These are phyloP conservation scores for Datisca glomerata DNA, from an alignment of 306 rosid species.

Conservation along the genomic window DNA sequence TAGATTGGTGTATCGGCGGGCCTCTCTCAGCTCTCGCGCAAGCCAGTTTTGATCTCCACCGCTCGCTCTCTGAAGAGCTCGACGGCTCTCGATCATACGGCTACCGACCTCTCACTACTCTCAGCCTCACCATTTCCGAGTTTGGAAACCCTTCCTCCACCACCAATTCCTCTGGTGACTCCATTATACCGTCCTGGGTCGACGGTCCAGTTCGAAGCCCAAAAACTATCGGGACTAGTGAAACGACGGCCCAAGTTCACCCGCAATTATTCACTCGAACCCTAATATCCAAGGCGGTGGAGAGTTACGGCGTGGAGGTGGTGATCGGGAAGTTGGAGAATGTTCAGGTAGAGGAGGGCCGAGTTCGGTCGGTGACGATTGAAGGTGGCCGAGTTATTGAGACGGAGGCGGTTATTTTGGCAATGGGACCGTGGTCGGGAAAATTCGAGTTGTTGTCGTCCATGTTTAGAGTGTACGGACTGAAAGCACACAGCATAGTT, in stretches of 20 bases:
- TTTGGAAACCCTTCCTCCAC: slow-evolving; percentile 12
- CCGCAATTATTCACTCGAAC: slow-evolving; percentile 63
- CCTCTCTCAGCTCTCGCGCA: slow-evolving; percentile 57
- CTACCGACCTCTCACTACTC: slow-evolving; percentile 57
- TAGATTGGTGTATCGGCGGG: slow-evolving; percentile 86
- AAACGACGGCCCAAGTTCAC: slow-evolving; percentile 83
- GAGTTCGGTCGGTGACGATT: slow-evolving; percentile 41
- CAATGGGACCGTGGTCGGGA: slow-evolving; percentile 81
- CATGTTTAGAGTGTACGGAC: slow-evolving; percentile 44
- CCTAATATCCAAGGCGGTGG: slow-evolving; percentile 43
- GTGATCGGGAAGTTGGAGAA: slow-evolving; percentile 61
- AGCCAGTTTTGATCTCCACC: slow-evolving; percentile 78
- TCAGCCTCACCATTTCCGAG: slow-evolving; percentile 52
- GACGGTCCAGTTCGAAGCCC: slow-evolving; percentile 41
- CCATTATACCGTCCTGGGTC: slow-evolving; percentile 48
- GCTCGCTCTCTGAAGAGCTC: slow-evolving; percentile 51
- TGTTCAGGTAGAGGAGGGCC: slow-evolving; percentile 28
- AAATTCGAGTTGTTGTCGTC: slow-evolving; percentile 42
- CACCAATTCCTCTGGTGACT: slow-evolving; percentile 17
- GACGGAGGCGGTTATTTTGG: slow-evolving; percentile 62
- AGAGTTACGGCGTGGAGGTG: slow-evolving; percentile 44
- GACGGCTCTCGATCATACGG: slow-evolving; percentile 71
- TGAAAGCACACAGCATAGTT: slow-evolving; percentile 77
- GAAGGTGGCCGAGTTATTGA: slow-evolving; percentile 48
- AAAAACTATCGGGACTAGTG: slow-evolving; percentile 41